A percentile compares a stretch with the other conserved stretches of the same genome.
phyloP scores from a whole-genome alignment of 306 rosid species.

The Trifolium dubium region DNA sequence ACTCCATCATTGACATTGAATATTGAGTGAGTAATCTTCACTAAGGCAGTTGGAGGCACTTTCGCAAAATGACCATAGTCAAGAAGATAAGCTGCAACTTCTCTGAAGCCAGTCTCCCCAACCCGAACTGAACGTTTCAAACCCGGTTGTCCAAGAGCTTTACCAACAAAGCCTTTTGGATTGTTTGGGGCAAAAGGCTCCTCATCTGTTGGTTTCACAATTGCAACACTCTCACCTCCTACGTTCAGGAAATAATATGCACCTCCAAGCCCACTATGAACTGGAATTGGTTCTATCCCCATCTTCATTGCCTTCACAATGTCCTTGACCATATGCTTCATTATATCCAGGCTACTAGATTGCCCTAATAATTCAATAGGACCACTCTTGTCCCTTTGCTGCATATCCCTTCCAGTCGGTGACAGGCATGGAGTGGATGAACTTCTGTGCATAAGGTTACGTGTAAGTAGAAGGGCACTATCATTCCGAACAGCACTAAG shows the following conservation, averaged over 20 bases:
- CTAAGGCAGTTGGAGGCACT: slow-evolving; percentile 95
- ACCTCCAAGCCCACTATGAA: slow-evolving; percentile 95
- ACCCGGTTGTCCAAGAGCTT: slow-evolving; percentile 97
- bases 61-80: slow-evolving; percentile 83
- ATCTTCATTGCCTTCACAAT: slow-evolving; percentile 74
- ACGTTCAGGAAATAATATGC: slow-evolving; percentile 87
- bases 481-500: slow-evolving; percentile 85
- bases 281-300: slow-evolving; percentile 89
- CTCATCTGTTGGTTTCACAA: slow-evolving; percentile 97
- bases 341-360: slow-evolving; percentile 52
- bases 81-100: slow-evolving; percentile 95
- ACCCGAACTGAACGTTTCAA: slow-evolving; percentile 90
- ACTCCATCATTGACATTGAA: slow-evolving; percentile 92
- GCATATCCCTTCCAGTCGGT: slow-evolving; percentile 86
- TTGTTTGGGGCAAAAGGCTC: slow-evolving; percentile 99
- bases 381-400: slow-evolving; percentile 84
- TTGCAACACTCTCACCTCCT: slow-evolving; percentile 79
- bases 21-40: slow-evolving; percentile 93
- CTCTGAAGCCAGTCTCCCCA: slow-evolving; percentile 96
- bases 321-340: slow-evolving; percentile 63
- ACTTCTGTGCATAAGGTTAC: slow-evolving; percentile 85
- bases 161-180: slow-evolving; percentile 96
- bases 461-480: slow-evolving; percentile 84
- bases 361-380: slow-evolving; percentile 87
- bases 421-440: slow-evolving; percentile 97